Percentiles rank a stretch among this genome's conserved stretches.
These are phyloP conservation scores for Cyclotella cryptica DNA, from an alignment of 108 stramenopile species.

Conservation along the genomic window DNA sequence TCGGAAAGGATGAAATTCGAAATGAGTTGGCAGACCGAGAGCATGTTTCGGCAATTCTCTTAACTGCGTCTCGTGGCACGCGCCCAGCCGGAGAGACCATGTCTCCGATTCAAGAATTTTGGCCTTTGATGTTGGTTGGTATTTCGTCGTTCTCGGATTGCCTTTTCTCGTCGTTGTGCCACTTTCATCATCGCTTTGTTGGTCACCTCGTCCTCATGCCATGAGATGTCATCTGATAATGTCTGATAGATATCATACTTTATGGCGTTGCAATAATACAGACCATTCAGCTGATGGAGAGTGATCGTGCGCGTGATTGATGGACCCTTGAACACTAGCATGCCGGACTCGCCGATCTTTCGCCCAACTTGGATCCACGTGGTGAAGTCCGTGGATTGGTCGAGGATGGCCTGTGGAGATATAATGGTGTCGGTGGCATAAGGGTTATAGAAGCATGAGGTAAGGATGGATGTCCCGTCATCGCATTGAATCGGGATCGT, in stretches of 20 bases:
- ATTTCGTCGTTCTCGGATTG: not conserved
- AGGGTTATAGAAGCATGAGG: not conserved
- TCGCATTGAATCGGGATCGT: not conserved
- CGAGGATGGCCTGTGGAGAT: not conserved
- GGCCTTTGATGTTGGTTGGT: not conserved
- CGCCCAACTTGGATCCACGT: not conserved
- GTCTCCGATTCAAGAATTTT: slow-evolving; percentile 5
- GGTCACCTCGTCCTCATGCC: no score
- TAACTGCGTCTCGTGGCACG: not conserved
- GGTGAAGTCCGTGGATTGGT: not conserved
- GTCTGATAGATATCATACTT: not conserved
- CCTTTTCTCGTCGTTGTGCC: not conserved
- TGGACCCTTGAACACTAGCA: not conserved
- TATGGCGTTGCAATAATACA: not conserved
- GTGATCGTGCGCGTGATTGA: not conserved
- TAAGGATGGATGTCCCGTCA: not conserved
- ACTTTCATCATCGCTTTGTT: not conserved
- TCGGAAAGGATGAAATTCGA: slow-evolving; percentile 3
- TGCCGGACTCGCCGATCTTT: not conserved
- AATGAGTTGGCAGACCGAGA: not conserved
- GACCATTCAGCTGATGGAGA: not conserved
- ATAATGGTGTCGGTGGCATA: not conserved
- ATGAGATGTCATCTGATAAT: not conserved
- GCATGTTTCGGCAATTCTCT: not conserved
- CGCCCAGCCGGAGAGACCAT: not conserved